Evolutionary conservation across 352 stramenopile species (phyloP), one percentile per base, ranked within the genome.

Genomic region (Globisporangium emineosum): DNA sequence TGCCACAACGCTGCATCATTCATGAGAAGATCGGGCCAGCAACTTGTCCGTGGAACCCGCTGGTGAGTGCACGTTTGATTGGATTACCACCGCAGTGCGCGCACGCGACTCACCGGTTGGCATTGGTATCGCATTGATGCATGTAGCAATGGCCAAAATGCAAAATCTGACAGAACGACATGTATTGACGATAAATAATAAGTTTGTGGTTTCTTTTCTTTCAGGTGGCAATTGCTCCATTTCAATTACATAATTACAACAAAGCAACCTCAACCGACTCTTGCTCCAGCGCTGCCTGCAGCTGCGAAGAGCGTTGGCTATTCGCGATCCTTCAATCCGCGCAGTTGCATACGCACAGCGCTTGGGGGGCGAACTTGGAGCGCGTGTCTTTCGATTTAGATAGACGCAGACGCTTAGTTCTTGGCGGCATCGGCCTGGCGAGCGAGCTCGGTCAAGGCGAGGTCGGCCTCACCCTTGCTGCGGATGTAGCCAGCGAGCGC

Each of bases 401-500:
- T 21, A 8, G 50, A 47, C 33, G 19, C 33, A 57, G 47, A 52
- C 32, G 37, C 56, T 87, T 88, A 86, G 79, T 82, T 88, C 80
- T 93, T 89, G 79, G 85, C 79, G 79, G 85, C 81, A 67, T 93
- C 87, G 60, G 82, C 75, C 69, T 89, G 79, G 66, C 75, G 76
- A 56, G 69, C 52, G 59, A 96, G 77, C 78, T 96, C 85, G 57
- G 91, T 97, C 42, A 98, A 74, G 30, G 96, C 96, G 76, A 97
- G 89, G 77, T 98, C 96, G 72, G 84, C 91, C 71, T 98, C 95
- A 67, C 89, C 88, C 84, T 98, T 98, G 84, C 93, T 82, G 68
- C 97, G 93, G 75, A 99, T 97, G 90, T 98, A 99, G 77, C 97
- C 97, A 71, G 86, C 90, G 70, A 99, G 83, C 71, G 91, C 92